A percentile compares a stretch with the other conserved stretches of the same genome.
Conservation (phyloP, 164 flowering plant genomes). For the Dillenia turbinata region DNA sequence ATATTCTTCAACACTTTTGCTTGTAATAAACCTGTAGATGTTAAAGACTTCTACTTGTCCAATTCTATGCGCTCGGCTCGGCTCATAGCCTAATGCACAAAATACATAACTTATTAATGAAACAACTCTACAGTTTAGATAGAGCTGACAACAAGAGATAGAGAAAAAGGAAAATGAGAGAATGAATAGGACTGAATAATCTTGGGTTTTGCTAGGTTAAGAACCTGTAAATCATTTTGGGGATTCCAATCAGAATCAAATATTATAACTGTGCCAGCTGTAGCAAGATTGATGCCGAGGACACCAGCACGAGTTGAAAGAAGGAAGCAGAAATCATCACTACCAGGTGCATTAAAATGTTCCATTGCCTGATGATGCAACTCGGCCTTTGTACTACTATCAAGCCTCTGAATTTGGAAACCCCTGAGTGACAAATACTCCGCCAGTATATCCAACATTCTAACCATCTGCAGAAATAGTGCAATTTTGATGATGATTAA, state of each 20-base stretch:
- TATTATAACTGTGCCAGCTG: slow-evolving; percentile 98
- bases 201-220: not conserved
- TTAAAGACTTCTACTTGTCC: slow-evolving; percentile 98
- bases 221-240: slow-evolving; percentile 97
- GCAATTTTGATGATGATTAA: too few species aligned
- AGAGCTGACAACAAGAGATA: not conserved
- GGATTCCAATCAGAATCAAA: slow-evolving; percentile 99
- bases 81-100: slow-evolving; percentile 84
- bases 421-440: slow-evolving; percentile 93
- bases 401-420: slow-evolving; percentile 95
- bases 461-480: slow-evolving; percentile 78
- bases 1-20: slow-evolving; percentile 99
- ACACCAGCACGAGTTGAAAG: slow-evolving; percentile 99
- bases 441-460: slow-evolving; percentile 94
- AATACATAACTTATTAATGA: not conserved
- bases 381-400: slow-evolving; percentile 98
- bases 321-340: slow-evolving; percentile 99
- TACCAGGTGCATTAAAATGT: slow-evolving; percentile 98
- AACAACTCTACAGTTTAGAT: not conserved
- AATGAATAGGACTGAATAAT: not conserved
- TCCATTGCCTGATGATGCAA: slow-evolving; percentile 99
- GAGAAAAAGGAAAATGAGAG: not conserved
- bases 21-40: slow-evolving; percentile 93
- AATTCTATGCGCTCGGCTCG: slow-evolving; percentile 99
- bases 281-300: slow-evolving; percentile 96